Conservation (phyloP, 495 filamentous ascomycete genomes). For the Lichenothelia convexa region DNA sequence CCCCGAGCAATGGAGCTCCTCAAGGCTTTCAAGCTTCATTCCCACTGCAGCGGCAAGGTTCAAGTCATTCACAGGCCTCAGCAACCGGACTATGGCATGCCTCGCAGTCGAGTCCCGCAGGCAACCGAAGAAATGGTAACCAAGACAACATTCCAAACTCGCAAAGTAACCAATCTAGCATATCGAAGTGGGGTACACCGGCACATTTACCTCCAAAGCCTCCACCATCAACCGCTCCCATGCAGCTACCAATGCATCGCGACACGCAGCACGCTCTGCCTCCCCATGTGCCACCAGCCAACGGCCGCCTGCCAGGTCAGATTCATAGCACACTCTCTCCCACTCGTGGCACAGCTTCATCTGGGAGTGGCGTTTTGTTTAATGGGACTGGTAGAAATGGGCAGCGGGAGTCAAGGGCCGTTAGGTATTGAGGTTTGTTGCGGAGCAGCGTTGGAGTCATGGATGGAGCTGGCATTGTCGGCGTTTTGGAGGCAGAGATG, state of each 20-base stretch:
- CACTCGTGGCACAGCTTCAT: too few relatives aligned
- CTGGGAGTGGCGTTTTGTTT: too few relatives aligned
- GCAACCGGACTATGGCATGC: constrained; percentile 2
- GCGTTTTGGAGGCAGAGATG: too few relatives aligned
- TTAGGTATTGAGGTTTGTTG: too few relatives aligned
- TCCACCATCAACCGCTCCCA: constrained; percentile 15
- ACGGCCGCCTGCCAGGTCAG: neutral
- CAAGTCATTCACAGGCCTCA: constrained; percentile 4
- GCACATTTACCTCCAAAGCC: constrained; percentile 26
- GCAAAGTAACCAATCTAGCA: constrained; percentile 10
- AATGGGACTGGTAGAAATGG: too few relatives aligned
- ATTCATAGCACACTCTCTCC: too few relatives aligned
- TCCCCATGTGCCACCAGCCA: neutral
- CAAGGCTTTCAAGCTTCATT: neutral
- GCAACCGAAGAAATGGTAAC: constrained; percentile 6
- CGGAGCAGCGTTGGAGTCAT: too few relatives aligned
- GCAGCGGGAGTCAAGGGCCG: too few relatives aligned
- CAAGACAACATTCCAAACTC: constrained; percentile 6
- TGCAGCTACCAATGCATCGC: constrained; percentile 14
- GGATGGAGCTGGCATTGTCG: too few relatives aligned
- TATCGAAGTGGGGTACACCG: constrained; percentile 26
- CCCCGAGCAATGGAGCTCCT: neutral
- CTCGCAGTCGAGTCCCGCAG: constrained; percentile 1
- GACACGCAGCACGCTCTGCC: constrained; percentile 1
- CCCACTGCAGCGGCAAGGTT: constrained; percentile 3